These are phyloP conservation scores for Pseudonitzschia multiseries DNA, from an alignment of 108 stramenopile species.

Conservation along the genomic window DNA sequence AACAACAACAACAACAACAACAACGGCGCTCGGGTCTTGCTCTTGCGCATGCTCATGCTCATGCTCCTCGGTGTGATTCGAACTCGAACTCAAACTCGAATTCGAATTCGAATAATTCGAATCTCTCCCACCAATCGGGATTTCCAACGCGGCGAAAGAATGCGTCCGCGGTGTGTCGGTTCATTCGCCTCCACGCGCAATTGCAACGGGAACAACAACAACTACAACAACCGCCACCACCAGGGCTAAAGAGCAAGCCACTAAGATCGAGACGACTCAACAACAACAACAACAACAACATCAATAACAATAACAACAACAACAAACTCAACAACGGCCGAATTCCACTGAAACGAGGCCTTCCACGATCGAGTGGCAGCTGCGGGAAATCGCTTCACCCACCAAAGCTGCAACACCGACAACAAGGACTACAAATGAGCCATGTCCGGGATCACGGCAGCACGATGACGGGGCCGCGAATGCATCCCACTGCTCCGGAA, in stretches of 20 bases:
- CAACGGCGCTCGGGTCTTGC: too few species aligned
- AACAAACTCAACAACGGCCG: neutral
- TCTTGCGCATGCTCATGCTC: too few species aligned
- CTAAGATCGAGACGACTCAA: neutral
- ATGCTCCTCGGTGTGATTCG: too few species aligned
- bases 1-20: too few species aligned
- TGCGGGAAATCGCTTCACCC: neutral
- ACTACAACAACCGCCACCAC: too few species aligned
- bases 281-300: neutral
- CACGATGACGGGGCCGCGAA: too few species aligned
- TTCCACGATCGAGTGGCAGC: neutral
- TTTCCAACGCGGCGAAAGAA: conserved; percentile 26
- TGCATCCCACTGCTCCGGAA: too few species aligned
- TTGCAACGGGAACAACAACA: neutral
- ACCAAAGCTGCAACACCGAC: neutral
- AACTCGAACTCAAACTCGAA: too few species aligned
- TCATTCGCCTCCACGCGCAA: conserved; percentile 15
- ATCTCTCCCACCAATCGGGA: conserved; percentile 16
- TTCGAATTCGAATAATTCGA: neutral
- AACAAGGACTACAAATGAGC: too few species aligned
- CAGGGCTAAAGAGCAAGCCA: neutral
- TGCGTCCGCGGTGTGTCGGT: conserved; percentile 20
- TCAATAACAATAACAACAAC: neutral
- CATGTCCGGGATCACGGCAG: too few species aligned
- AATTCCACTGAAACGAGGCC: neutral